Conservation (phyloP, 75 land plant species). For the Isoetes taiwanensis region DNA sequence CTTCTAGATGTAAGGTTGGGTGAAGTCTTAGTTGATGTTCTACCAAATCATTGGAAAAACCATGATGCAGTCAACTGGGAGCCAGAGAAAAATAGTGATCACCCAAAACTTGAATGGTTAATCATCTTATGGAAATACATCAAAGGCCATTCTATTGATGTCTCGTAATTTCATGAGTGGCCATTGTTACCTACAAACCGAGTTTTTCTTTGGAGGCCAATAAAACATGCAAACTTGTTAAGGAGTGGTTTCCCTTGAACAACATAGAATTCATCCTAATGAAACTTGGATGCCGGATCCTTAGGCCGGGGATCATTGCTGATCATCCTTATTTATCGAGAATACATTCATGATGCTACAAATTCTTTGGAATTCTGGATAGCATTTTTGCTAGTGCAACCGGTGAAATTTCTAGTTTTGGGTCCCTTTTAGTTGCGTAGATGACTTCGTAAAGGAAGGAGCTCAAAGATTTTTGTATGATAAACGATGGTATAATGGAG, state of each 20-base stretch:
- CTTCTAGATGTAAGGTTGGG: constrained; percentile 28
- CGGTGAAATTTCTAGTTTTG: constrained; percentile 12
- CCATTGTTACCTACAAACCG: constrained; percentile 67
- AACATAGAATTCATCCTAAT: constrained; percentile 32
- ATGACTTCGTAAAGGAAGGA: constrained; percentile 33
- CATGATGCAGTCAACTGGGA: constrained; percentile 48
- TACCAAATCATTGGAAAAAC: constrained; percentile 72
- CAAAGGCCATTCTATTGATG: constrained; percentile 27
- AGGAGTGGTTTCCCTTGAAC: constrained; percentile 29
- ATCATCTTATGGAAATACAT: constrained; percentile 61
- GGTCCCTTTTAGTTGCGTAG: constrained; percentile 22
- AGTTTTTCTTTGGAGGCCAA: constrained; percentile 45
- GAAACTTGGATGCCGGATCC: constrained; percentile 61
- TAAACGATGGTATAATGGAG: constrained; percentile 54
- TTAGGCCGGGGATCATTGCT: constrained; percentile 32
- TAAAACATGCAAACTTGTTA: constrained; percentile 36
- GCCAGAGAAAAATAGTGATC: constrained; percentile 19
- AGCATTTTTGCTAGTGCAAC: constrained; percentile 39
- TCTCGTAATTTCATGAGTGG: constrained; percentile 50
- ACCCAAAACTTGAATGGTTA: constrained; percentile 53
- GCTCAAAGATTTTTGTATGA: constrained; percentile 55
- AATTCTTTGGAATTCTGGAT: constrained; percentile 52
- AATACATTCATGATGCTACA: constrained; percentile 43
- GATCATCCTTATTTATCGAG: constrained; percentile 44
- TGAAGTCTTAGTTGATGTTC: constrained; percentile 35